Evolutionary conservation across 352 stramenopile genomes (phyloP).

Genomic region (Thalassiosira mediterranea): DNA sequence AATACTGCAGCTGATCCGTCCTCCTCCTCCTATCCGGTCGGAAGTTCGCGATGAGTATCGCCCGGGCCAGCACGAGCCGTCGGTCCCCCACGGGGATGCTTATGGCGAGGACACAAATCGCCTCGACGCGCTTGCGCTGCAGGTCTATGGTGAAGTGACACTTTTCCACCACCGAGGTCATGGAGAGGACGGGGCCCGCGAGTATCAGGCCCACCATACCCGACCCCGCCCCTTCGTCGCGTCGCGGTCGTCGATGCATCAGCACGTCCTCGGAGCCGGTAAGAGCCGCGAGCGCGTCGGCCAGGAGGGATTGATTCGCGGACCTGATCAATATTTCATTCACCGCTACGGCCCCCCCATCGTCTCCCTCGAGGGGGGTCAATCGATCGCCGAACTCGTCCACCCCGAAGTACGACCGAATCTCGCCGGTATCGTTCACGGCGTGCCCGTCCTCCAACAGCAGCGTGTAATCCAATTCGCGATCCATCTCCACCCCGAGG

Average conservation of each 20-base stretch:
- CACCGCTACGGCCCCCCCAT: neutral
- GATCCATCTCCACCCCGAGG: conserved; percentile 67
- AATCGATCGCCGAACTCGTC: conserved; percentile 8
- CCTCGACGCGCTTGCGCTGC: conserved; percentile 26
- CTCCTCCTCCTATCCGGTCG: conserved; percentile 23
- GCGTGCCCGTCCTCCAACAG: conserved; percentile 37
- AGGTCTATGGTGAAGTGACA: conserved; percentile 52
- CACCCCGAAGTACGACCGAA: conserved; percentile 43
- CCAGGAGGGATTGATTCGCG: conserved; percentile 80
- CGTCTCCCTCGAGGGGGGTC: neutral
- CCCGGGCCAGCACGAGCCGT: conserved; percentile 33
- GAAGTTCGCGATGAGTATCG: conserved; percentile 36
- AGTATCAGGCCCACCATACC: conserved; percentile 29
- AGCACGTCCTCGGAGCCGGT: conserved; percentile 43
- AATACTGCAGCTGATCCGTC: conserved; percentile 38
- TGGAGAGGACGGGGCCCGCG: conserved; percentile 44
- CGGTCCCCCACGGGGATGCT: conserved; percentile 32
- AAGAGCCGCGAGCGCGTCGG: conserved; percentile 70
- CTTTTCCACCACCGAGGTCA: conserved; percentile 42
- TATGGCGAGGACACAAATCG: conserved; percentile 35
- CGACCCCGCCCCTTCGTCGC: conserved; percentile 5
- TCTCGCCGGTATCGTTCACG: conserved; percentile 26
- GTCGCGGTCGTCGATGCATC: neutral
- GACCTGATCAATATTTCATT: conserved; percentile 63
- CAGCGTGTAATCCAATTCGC: conserved; percentile 77